Evolutionary conservation across 768 basidiomycete genomes (phyloP), one percentile per base, ranked within the genome.

Genomic region (Phylloporus arenicola): DNA sequence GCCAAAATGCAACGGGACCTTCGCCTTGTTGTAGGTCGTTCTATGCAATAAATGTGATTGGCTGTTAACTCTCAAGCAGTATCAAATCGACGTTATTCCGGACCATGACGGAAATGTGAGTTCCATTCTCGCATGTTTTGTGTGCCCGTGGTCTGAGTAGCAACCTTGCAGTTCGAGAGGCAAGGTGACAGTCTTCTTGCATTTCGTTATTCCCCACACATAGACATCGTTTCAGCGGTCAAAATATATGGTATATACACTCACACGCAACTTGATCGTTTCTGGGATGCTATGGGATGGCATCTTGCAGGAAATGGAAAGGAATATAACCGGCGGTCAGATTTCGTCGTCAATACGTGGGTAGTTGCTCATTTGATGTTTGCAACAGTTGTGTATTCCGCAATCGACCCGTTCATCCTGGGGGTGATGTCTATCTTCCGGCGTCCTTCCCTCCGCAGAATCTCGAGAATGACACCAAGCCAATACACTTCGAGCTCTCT

Each of bases 1-100:
- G 86, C 85, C 0, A 86, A 84, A 61, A 80, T 86, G 74, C 78
- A 77, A 10, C 57, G 69, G 0, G 78, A 82, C 54, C 60, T 72
- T 19, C 68, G 80, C 11, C 62, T 83, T 20, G 70, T 83, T 2
- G 80, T 81, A 57, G 4, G 75, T 64, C 29, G 31, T 22, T 43
- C 27, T 7, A 41, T 45, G 10, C 8, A 2, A 5, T 33, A n/a
- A n/a, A 29, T 25, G 39, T 12, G 29, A 30, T 11, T 30, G 11
- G 29, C 29, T 12, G 4, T 30, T 12, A 11, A 30, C 29, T 30
- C 4, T 11, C 29, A 12, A 2, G 29, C 29, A 30, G 29, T 79
- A 80, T 54, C 77, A 77, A 59, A 56, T 80, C 1, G 77, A 80
- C 40, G 76, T 75, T 48, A 55, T 72, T 11, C 66, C 70, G 1